These are phyloP conservation scores for Penicillium thymicola DNA, from an alignment of 2,329 filamentous ascomycete genomes.

Conservation along the genomic window DNA sequence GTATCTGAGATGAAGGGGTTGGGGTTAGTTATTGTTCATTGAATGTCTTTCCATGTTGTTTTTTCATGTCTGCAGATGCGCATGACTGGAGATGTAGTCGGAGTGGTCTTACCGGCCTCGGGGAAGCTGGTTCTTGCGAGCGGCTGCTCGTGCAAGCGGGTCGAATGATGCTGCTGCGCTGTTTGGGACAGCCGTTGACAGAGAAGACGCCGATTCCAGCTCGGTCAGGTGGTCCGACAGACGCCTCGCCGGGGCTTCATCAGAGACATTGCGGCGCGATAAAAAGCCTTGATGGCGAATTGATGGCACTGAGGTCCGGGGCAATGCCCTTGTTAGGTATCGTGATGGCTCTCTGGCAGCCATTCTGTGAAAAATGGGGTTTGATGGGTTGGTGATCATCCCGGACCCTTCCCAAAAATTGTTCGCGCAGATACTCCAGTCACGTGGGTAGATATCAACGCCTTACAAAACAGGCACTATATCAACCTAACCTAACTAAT, in stretches of 20 bases:
- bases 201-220: constrained; percentile 49
- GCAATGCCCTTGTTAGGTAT: constrained; percentile 39
- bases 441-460: constrained; percentile 14
- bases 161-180: constrained; percentile 49
- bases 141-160: constrained; percentile 47
- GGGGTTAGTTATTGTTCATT: constrained; percentile 6
- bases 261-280: constrained; percentile 48
- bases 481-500: too few species aligned
- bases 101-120: constrained; percentile 49
- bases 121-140: constrained; percentile 46
- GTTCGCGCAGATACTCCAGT: constrained; percentile 21
- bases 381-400: constrained; percentile 18
- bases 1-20: constrained; percentile 61
- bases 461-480: constrained; percentile 10
- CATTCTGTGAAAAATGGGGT: constrained; percentile 30
- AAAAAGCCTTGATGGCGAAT: constrained; percentile 31
- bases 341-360: constrained; percentile 40
- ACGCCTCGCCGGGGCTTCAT: constrained; percentile 35
- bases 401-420: constrained; percentile 30
- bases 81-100: neutral
- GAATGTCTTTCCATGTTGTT: neutral
- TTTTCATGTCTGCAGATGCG: neutral
- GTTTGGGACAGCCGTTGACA: constrained; percentile 38
- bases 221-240: constrained; percentile 38
- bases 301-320: constrained; percentile 33